Percentiles rank a stretch among this genome's conserved stretches.
Conservation (phyloP, 2,329 filamentous ascomycete species). For the Stagonosporopsis cucurbitacearum region DNA sequence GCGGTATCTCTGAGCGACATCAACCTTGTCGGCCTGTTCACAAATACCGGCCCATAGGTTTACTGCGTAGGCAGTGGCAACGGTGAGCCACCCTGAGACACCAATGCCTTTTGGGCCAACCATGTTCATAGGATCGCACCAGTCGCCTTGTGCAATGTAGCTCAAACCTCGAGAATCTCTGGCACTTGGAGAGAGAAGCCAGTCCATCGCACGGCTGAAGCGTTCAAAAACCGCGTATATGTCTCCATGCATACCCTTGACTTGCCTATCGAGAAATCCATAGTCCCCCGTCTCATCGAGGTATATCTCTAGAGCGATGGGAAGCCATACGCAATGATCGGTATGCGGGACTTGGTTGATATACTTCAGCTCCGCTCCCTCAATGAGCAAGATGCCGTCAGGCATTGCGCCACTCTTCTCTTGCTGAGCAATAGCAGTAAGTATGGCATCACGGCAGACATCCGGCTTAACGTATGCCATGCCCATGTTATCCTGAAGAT, state of each 20-base stretch:
- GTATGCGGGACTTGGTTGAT: conserved; percentile 68
- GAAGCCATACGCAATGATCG: conserved; percentile 66
- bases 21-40: conserved; percentile 51
- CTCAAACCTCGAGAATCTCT: conserved; percentile 62
- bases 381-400: conserved; percentile 61
- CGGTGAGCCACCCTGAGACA: conserved; percentile 65
- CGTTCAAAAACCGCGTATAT: conserved; percentile 61
- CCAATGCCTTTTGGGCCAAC: conserved; percentile 65
- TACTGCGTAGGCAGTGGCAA: conserved; percentile 61
- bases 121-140: conserved; percentile 69
- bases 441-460: conserved; percentile 57
- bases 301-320: conserved; percentile 62
- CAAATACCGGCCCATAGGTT: conserved; percentile 63
- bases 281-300: conserved; percentile 64
- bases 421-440: conserved; percentile 61
- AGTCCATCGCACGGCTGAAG: conserved; percentile 64
- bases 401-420: conserved; percentile 64
- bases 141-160: conserved; percentile 66
- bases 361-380: conserved; percentile 65
- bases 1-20: conserved; percentile 55
- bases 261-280: conserved; percentile 54
- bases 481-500: conserved; percentile 67
- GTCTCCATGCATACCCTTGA: conserved; percentile 54
- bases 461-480: conserved; percentile 64
- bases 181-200: conserved; percentile 54